Evolutionary conservation across 768 basidiomycete species (phyloP).

Genomic region (Hypsizygus marmoreus): DNA sequence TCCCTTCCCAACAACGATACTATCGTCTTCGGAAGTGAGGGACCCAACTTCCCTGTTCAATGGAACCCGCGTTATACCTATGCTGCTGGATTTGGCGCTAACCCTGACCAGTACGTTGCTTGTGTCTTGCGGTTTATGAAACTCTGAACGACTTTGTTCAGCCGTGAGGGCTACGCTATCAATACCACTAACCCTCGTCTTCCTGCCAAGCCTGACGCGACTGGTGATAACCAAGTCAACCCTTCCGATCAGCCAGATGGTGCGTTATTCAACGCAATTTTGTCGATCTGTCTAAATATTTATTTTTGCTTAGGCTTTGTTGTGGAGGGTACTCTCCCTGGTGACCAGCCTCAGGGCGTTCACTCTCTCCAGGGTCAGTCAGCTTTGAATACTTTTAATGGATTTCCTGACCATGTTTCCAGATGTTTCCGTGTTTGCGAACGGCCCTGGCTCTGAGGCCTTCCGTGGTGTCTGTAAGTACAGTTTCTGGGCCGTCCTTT

Average conservation of each 20-base stretch:
- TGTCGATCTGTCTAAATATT: background rate
- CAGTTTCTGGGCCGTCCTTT: background rate
- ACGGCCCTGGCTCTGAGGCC: constrained; percentile 40
- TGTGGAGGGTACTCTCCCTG: constrained; percentile 37
- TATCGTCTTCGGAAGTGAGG: constrained; percentile 38
- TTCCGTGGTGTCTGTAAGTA: constrained; percentile 47
- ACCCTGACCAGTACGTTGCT: constrained; percentile 39
- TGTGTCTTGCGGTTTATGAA: background rate
- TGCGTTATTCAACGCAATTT: constrained; percentile 7
- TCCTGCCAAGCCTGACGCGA: constrained; percentile 29
- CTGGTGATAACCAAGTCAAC: constrained; percentile 31
- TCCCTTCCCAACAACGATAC: constrained; percentile 40
- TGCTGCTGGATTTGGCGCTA: constrained; percentile 44
- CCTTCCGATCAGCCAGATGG: constrained; percentile 36
- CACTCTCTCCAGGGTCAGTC: constrained; percentile 40
- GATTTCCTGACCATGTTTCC: constrained; percentile 3
- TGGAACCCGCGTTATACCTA: constrained; percentile 46
- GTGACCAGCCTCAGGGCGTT: constrained; percentile 38
- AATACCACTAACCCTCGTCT: constrained; percentile 37
- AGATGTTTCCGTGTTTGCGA: constrained; percentile 48
- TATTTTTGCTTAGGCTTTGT: constrained; percentile 27
- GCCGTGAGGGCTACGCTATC: constrained; percentile 38
- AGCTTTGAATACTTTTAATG: background rate
- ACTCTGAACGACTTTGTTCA: constrained; percentile 10
- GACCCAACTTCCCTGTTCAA: constrained; percentile 46